Percentiles rank a stretch among this genome's conserved stretches.
phyloP scores from a whole-genome alignment of 2,329 filamentous ascomycete species.

The Leptographium wingfieldii region DNA sequence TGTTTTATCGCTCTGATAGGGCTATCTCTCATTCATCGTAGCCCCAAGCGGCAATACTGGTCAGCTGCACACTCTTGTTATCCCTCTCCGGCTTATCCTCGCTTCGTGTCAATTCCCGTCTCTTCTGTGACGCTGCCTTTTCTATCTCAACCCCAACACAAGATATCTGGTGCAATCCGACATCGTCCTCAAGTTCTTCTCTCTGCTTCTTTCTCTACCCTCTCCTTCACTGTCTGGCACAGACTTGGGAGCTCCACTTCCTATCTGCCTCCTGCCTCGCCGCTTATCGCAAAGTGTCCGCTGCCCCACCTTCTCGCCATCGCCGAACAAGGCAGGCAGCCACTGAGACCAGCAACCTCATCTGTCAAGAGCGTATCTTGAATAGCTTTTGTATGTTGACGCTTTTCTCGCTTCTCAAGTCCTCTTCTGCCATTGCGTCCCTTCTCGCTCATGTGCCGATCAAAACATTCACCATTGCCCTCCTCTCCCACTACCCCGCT shows the following conservation, averaged over 20 bases:
- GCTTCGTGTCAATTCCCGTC: background rate
- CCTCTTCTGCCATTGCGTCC: background rate
- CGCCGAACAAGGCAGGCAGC: slow-evolving; percentile 1
- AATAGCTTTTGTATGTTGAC: background rate
- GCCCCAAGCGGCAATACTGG: background rate
- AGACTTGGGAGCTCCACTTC: background rate
- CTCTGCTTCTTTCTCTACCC: background rate
- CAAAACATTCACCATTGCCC: background rate
- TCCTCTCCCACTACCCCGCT: background rate
- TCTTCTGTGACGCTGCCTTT: background rate
- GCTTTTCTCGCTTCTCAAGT: background rate
- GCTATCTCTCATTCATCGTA: background rate
- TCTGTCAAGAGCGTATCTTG: background rate
- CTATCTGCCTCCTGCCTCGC: background rate
- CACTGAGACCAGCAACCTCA: background rate
- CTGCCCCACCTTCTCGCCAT: slow-evolving; percentile 1
- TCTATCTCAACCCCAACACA: background rate
- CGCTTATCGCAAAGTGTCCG: background rate
- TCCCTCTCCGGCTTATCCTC: background rate
- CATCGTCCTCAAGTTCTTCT: background rate
- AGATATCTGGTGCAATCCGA: background rate
- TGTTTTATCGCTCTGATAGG: slow-evolving; percentile 1
- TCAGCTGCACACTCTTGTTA: background rate
- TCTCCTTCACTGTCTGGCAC: background rate
- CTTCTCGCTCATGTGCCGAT: background rate